phyloP scores from a whole-genome alignment of 768 basidiomycete species.

The Psilocybe cyanescens region DNA sequence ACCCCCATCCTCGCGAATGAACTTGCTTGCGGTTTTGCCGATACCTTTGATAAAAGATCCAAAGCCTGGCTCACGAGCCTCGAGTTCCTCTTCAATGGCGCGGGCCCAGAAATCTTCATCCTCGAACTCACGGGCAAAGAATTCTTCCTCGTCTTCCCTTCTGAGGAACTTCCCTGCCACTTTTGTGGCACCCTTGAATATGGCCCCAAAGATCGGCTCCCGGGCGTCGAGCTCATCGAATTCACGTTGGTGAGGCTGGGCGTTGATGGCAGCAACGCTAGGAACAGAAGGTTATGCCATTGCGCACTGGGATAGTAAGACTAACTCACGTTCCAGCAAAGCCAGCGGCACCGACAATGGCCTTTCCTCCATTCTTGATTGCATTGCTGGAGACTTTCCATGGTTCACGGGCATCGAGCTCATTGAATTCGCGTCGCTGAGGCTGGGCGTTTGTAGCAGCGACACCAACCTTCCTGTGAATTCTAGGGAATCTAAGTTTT shows the following conservation, averaged over 20 bases:
- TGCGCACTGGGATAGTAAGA: neutral
- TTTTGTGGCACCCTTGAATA: slow-evolving; percentile 3
- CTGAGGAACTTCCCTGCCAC: slow-evolving; percentile 1
- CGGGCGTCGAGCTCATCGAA: slow-evolving; percentile 4
- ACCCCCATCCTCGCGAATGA: neutral
- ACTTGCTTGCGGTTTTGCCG: neutral
- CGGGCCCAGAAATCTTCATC: slow-evolving; percentile 5
- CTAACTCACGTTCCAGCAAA: slow-evolving; percentile 11
- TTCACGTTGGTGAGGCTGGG: slow-evolving; percentile 5
- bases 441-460: neutral
- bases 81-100: slow-evolving; percentile 5
- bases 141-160: slow-evolving; percentile 2
- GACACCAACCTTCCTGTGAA: neutral
- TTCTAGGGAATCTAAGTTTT: neutral
- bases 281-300: neutral
- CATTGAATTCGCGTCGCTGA: neutral
- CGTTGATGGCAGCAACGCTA: slow-evolving; percentile 5
- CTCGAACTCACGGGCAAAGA: neutral
- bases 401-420: slow-evolving; percentile 1
- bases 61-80: slow-evolving; percentile 1
- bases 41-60: neutral
- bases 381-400: slow-evolving; percentile 1
- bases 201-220: neutral
- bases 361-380: neutral
- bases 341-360: slow-evolving; percentile 5